These are phyloP conservation scores for Pelargonium nanum DNA, from an alignment of 345 rosid genomes.

Conservation along the genomic window DNA sequence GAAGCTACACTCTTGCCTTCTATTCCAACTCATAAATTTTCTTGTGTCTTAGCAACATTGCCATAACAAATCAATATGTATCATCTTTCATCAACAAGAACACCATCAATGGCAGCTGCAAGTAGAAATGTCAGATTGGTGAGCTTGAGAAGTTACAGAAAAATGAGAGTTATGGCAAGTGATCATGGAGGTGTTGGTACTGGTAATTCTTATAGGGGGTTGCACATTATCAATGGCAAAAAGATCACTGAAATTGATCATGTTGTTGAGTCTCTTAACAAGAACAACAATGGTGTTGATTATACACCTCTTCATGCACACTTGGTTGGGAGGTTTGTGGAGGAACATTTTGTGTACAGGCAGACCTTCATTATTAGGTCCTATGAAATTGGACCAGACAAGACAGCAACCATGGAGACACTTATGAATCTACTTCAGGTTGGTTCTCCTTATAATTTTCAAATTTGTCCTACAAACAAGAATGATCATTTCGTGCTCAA, in stretches of 20 bases:
- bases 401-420: conserved; percentile 66
- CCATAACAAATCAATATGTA: too few species aligned
- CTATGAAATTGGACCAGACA: conserved; percentile 60
- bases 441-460: neutral
- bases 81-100: too few species aligned
- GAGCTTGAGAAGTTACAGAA: neutral
- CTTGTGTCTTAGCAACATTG: neutral
- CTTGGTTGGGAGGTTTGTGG: conserved; percentile 48
- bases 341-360: conserved; percentile 37
- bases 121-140: conserved; percentile 2
- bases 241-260: conserved; percentile 17
- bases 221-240: conserved; percentile 17
- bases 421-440: conserved; percentile 67
- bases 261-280: conserved; percentile 6
- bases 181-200: too few species aligned
- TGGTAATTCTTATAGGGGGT: neutral
- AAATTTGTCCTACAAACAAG: too few species aligned
- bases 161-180: conserved; percentile 6
- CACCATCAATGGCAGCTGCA: neutral
- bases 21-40: neutral
- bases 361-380: conserved; percentile 55
- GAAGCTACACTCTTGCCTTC: neutral
- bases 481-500: too few species aligned
- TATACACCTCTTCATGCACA: conserved; percentile 17
- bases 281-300: neutral